Evolutionary conservation across 345 rosid genomes (phyloP).

Genomic region (Aquilaria yunnanensis): DNA sequence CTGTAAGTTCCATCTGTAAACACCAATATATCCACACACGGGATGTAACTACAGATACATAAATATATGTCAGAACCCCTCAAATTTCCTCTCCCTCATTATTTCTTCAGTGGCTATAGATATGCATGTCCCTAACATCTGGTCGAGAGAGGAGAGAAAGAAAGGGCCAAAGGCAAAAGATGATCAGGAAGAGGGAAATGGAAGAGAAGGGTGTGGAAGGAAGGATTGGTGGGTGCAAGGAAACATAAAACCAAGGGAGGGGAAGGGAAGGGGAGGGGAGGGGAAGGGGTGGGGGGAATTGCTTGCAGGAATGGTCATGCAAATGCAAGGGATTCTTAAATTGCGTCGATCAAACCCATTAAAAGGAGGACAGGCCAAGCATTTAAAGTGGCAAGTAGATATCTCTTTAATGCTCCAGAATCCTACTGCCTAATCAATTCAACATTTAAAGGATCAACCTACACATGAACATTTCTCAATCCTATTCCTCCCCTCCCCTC

Average conservation of each 20-base stretch:
- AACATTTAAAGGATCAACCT: conserved; percentile 28
- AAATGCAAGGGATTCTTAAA: conserved; percentile 29
- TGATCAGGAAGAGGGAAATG: background rate
- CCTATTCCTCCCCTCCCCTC: background rate
- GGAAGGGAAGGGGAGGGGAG: background rate
- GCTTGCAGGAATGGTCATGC: conserved; percentile 13
- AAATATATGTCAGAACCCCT: background rate
- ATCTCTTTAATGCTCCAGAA: conserved; percentile 36
- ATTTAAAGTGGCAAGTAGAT: conserved; percentile 42
- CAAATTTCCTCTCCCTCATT: background rate
- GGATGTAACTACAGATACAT: background rate
- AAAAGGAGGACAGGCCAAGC: conserved; percentile 43
- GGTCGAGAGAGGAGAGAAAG: background rate
- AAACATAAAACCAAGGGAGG: background rate
- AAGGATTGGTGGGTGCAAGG: too few relatives aligned
- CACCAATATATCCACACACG: background rate
- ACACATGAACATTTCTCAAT: conserved; percentile 15
- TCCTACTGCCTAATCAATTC: conserved; percentile 10
- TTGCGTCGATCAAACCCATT: conserved; percentile 35
- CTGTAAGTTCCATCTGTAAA: conserved; percentile 32
- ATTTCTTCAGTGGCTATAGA: background rate
- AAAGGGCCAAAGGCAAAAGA: background rate
- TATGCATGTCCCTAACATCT: background rate
- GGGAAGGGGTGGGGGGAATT: background rate
- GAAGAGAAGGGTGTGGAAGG: background rate